Conservation (phyloP, 2,329 filamentous ascomycete species). For the Pyrenochaeta sp. region DNA sequence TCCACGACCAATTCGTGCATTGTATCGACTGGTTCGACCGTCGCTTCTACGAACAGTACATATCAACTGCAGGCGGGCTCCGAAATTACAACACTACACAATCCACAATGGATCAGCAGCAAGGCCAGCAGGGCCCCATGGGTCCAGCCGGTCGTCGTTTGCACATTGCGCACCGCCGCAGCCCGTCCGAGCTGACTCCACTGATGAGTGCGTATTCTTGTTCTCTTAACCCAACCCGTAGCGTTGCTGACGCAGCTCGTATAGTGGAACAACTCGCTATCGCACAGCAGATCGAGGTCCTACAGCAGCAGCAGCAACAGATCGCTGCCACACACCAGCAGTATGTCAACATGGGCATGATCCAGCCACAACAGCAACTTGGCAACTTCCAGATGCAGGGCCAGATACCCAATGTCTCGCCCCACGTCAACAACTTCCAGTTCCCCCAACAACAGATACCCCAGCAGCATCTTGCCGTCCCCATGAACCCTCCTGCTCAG, state of each 20-base stretch:
- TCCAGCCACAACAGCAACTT: constrained; percentile 83
- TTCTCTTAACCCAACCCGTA: constrained; percentile 8
- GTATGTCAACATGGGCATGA: constrained; percentile 97
- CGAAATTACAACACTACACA: constrained; percentile 32
- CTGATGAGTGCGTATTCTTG: constrained; percentile 86
- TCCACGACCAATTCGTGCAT: constrained; percentile 32
- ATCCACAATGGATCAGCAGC: constrained; percentile 60
- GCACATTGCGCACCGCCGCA: constrained; percentile 96
- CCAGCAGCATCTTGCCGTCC: constrained; percentile 69
- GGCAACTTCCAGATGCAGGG: constrained; percentile 67
- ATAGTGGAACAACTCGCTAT: constrained; percentile 96
- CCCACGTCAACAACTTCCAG: constrained; percentile 82
- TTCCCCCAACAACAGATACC: constrained; percentile 72
- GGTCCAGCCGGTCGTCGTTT: constrained; percentile 87
- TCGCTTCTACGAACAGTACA: constrained; percentile 34
- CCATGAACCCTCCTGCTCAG: constrained; percentile 79
- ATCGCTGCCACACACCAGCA: constrained; percentile 96
- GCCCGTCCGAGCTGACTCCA: constrained; percentile 95
- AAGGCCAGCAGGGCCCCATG: constrained; percentile 60
- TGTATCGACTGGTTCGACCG: constrained; percentile 31
- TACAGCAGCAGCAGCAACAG: constrained; percentile 98
- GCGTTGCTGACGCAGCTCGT: constrained; percentile 34
- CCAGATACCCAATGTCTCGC: constrained; percentile 78
- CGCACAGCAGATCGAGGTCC: constrained; percentile 95
- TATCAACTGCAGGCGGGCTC: constrained; percentile 21